Evolutionary conservation across 352 stramenopile species (phyloP), one percentile per base, ranked within the genome.

Genomic region (Phytopythium helicoides): DNA sequence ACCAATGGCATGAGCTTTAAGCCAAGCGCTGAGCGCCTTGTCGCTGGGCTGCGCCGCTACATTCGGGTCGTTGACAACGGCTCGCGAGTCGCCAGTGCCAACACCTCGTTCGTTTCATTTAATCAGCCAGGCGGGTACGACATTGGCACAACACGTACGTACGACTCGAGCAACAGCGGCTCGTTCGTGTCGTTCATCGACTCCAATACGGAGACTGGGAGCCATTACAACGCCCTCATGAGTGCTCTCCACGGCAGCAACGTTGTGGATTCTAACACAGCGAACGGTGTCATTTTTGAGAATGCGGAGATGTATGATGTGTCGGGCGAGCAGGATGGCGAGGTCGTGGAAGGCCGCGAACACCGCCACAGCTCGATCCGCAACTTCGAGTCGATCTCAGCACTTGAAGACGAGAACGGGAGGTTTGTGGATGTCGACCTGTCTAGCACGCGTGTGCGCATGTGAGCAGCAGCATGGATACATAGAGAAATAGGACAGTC

Each of bases 1-100:
- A 71, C 59, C 44, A 73, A 83, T 25, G 80, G 82, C 19, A 84
- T 87, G 60, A 80, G 73, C 31, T 92, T 92, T 50, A 76, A 82
- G 35, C 55, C 66, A 15, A 92, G 79, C 25, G 77, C 78, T 14
- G 66, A 89, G 16, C 56, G 47, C 4, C 60, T 92, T 25, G 44
- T 88, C 3, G 37, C 58, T 0, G 73, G 78, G 10, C 45, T 92
- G 11, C 54, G 62, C 19, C 69, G 64, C 14, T 59, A 87, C 46
- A 61, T 52, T 5, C 56, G 61, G 21, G 39, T 47, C n/a, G 8
- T 66, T 10, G 50, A 65, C 41, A 71, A 64, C 22, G 36, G 47
- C 22, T 68, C 68, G 18, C 49, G 54, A 5, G 54, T 74, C 26
- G 62, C 68, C 8, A 68, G 58, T 31, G 64, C 58, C 23, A 73